Evolutionary conservation across 345 rosid genomes (phyloP), one percentile per base, ranked within the genome.

Genomic region (Populus euphratica): DNA sequence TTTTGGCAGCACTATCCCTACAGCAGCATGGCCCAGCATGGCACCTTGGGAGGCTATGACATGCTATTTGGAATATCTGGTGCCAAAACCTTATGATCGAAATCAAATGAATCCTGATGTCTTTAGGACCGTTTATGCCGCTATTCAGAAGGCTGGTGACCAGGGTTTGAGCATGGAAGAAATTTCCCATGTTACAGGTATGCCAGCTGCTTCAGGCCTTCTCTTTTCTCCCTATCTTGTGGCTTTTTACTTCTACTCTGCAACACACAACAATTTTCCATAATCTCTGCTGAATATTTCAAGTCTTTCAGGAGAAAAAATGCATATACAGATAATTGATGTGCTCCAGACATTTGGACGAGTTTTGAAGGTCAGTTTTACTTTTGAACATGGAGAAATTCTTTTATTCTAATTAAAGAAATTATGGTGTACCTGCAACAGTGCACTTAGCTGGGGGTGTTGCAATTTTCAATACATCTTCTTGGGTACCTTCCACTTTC

Each of bases 131-230:
- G 70, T 88, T 76, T 87, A 85, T 81, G 38, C 78, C 80, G 88
- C 88, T 64, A 90, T 93, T 86, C 89, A 92, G 84, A 91, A 85
- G 86, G 92, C 97, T 76, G 99, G 99, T 79, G 99, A 96, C 83
- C 98, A 92, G 84, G 99, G 99, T 67, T 81, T 93, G 88, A 86
- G 88, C 83, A 72, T 87, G 65, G 88, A 86, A 86, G 93, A 91
- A 77, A 81, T 93, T 79, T 87, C 87, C 39, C 69, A 78, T 72
- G 79, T 85, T 72, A 70, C 81, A 72, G 89, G 86, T 72, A 74
- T 73, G 74, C 82, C 82, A 56, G 89, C 91, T 89, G 47, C 43
- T 70, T 67, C 61, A 70, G 4, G 63, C 66, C 52, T 75, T 31
- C 76, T 49, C 54, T 16, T 44, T 33, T 23, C 2, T 6, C 75